These are phyloP conservation scores for Metschnikowia anglica DNA, from an alignment of 805 yeast genomes.

Conservation along the genomic window DNA sequence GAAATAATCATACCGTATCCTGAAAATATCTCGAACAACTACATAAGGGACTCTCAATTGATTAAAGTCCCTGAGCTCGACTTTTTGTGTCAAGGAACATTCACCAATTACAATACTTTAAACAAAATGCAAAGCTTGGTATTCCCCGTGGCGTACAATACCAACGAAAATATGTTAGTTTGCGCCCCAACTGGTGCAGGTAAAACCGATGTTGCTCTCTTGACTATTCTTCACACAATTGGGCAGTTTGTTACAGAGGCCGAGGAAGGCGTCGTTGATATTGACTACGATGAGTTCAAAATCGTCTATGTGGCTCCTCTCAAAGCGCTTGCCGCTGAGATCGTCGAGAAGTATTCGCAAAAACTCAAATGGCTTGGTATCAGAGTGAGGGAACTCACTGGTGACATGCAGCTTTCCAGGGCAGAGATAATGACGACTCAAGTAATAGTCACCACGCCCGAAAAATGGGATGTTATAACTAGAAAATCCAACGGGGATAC, in stretches of 20 bases:
- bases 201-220: conserved; percentile 24
- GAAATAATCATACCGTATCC: conserved; percentile 83
- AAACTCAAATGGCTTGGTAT: conserved; percentile 84
- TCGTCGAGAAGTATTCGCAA: conserved; percentile 82
- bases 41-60: conserved; percentile 46
- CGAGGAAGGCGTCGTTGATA: conserved; percentile 49
- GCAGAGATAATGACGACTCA: conserved; percentile 80
- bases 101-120: conserved; percentile 72
- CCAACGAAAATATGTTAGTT: conserved; percentile 80
- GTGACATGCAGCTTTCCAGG: conserved; percentile 90
- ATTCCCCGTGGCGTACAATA: conserved; percentile 86
- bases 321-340: conserved; percentile 94
- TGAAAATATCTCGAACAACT: conserved; percentile 44
- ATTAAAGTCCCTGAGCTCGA: conserved; percentile 67
- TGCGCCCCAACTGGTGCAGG: conserved; percentile 27
- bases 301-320: conserved; percentile 91
- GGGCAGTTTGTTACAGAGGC: conserved; percentile 63
- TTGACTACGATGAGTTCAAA: conserved; percentile 82
- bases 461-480: conserved; percentile 95
- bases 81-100: conserved; percentile 77
- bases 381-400: conserved; percentile 83
- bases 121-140: conserved; percentile 90
- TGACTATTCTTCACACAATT: conserved; percentile 55
- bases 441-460: conserved; percentile 91
- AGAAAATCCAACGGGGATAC: conserved; percentile 75